Base-by-base conservation (phyloP, 768 basidiomycete genomes). In the Exidia glandulosa region DNA sequence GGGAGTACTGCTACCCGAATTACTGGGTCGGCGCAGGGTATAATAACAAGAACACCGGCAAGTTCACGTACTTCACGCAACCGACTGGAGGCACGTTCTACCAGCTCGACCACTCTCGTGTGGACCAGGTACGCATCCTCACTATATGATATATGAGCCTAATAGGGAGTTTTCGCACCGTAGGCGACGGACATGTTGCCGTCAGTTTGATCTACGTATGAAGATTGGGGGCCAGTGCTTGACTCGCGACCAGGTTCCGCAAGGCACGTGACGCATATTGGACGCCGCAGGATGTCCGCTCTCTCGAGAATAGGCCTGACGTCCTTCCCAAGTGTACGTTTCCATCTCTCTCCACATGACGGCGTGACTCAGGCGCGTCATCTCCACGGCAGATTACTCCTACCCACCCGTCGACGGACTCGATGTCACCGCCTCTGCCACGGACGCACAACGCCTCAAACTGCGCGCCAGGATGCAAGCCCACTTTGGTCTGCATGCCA, bases 1-100 rank as follows among this genome's bases (percentile, higher is more conserved):
- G 69, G 69, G 69, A 70, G 23, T 70, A 70, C 66, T 68, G 63
- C 56, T 70, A 70, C 57, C 57, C 61, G 1, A 59, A 66, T 3
- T 66, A 68, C 32, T 70, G 68, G 70, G 69, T 70, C 70, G 62
- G 57, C 14, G 23, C 50, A 5, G 70, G 70, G 12, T 70, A 66
- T 41, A 59, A n/a, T 0, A 3, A 64, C 4, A 60, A 32, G 23
- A 12, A 52, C 50, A 10, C 36, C 10, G 47, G 47, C 47, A 48
- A 16, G n/a, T n/a, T 48, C 9, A 9, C 7, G 19, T 27, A 48
- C 25, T 48, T 48, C 47, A 48, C 47, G 9, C 47, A 48, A 27
- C 47, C 47, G 6, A 23, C 6, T n/a, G 34, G 34, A 36, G 47
- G 47, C 5, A 48, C 19, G 19, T 48, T 48, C 47, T n/a, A 16